Conservation (phyloP, 208 protist species). For the Leishmania mexicana region DNA sequence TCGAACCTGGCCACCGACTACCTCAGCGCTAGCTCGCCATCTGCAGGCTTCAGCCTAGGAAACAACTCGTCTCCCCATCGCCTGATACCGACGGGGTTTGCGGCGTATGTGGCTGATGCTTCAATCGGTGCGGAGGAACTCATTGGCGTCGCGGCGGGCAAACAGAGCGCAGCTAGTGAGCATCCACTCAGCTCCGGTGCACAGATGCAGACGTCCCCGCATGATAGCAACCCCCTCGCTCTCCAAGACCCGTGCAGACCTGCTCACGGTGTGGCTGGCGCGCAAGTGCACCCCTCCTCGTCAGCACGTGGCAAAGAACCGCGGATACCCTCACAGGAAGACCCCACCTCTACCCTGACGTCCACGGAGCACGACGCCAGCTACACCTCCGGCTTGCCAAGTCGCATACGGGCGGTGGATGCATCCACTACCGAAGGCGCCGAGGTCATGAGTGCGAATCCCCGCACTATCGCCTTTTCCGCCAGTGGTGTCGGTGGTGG, state of each 20-base stretch:
- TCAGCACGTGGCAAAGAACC: not conserved
- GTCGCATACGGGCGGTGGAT: not conserved
- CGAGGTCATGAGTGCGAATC: not conserved
- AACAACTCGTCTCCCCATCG: not conserved
- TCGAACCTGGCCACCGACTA: conserved; percentile 5
- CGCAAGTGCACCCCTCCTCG: not conserved
- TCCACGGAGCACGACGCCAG: not conserved
- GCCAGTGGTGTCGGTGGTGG: not conserved
- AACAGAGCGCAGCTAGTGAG: not conserved
- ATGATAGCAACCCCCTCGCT: not conserved
- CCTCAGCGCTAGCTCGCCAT: conserved; percentile 1
- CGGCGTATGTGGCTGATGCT: not conserved
- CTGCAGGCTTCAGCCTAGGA: not conserved
- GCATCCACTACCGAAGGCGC: not conserved
- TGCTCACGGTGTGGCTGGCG: not conserved
- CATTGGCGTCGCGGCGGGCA: not conserved
- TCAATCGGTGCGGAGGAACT: not conserved
- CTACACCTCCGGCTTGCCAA: not conserved
- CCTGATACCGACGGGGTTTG: not conserved
- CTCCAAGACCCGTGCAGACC: not conserved
- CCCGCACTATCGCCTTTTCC: not conserved
- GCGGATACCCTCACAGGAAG: not conserved
- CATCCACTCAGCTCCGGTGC: not conserved
- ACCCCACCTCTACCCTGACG: not conserved
- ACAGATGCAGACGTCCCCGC: not conserved